These are phyloP conservation scores for Saturnispora galanensis DNA, from an alignment of 805 yeast genomes.

Conservation along the genomic window DNA sequence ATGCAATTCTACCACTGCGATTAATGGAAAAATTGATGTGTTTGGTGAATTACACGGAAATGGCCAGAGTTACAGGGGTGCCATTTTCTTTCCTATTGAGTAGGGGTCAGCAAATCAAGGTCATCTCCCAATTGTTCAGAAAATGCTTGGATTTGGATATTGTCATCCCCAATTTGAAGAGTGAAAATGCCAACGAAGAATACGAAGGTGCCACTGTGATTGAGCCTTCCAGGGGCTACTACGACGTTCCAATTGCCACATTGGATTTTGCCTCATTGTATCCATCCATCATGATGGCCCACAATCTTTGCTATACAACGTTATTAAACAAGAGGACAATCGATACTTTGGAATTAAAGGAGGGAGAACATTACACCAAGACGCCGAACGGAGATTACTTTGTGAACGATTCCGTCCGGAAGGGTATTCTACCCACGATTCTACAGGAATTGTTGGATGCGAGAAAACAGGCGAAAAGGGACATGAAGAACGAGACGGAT, in stretches of 20 bases:
- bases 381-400: slow-evolving; percentile 93
- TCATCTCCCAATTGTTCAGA: slow-evolving; percentile 87
- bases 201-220: slow-evolving; percentile 99
- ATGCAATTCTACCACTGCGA: slow-evolving; percentile 85
- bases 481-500: slow-evolving; percentile 84
- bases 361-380: slow-evolving; percentile 67
- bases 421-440: slow-evolving; percentile 89
- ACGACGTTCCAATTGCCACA: slow-evolving; percentile 95
- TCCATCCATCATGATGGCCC: slow-evolving; percentile 99
- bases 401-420: slow-evolving; percentile 56
- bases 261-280: slow-evolving; percentile 95
- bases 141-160: slow-evolving; percentile 82
- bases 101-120: slow-evolving; percentile 97
- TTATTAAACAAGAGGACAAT: slow-evolving; percentile 61
- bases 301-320: slow-evolving; percentile 92
- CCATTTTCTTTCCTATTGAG: slow-evolving; percentile 83
- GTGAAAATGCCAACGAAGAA: slow-evolving; percentile 77
- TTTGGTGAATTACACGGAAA: slow-evolving; percentile 91
- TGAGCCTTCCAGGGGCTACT: slow-evolving; percentile 92
- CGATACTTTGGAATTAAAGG: slow-evolving; percentile 48
- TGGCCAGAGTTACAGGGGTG: slow-evolving; percentile 99
- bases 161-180: slow-evolving; percentile 82
- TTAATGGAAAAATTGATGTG: slow-evolving; percentile 91
- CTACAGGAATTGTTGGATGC: slow-evolving; percentile 81
- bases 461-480: slow-evolving; percentile 86